Percentiles rank a stretch among this genome's conserved stretches.
Conservation (phyloP, 2,329 filamentous ascomycete genomes). For the Clathrospora elynae region DNA sequence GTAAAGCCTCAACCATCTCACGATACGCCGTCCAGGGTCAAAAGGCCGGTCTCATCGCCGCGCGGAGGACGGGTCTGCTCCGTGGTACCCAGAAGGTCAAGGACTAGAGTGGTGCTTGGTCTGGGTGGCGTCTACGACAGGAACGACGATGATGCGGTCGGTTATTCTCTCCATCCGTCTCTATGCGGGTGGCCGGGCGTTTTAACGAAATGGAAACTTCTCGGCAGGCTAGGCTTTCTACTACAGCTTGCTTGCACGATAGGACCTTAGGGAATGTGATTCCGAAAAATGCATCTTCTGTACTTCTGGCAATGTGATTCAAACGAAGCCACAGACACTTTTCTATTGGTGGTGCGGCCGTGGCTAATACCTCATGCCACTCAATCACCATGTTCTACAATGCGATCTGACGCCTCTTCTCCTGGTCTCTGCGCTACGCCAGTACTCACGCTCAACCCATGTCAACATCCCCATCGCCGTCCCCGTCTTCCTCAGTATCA, state of each 20-base stretch:
- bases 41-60: conserved; percentile 99
- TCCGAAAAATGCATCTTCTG: conserved; percentile 46
- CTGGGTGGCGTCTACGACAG: conserved; percentile 34
- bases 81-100: conserved; percentile 99
- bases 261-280: conserved; percentile 47
- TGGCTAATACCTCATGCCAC: no score
- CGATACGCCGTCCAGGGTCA: conserved; percentile 97
- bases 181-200: conserved; percentile 47
- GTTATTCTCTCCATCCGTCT: conserved; percentile 47
- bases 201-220: conserved; percentile 42
- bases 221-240: conserved; percentile 39
- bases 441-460: conserved; percentile 1
- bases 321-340: neutral
- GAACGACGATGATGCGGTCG: conserved; percentile 42
- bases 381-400: no score
- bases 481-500: conserved; percentile 16
- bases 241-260: conserved; percentile 43
- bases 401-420: no score
- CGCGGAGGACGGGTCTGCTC: conserved; percentile 98
- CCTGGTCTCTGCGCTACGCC: no score
- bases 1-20: conserved; percentile 99
- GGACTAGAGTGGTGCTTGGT: conserved; percentile 61
- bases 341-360: neutral
- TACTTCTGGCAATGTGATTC: conserved; percentile 33
- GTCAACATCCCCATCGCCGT: conserved; percentile 4